These are phyloP conservation scores for Cylindrodendrum hubeiense DNA, from an alignment of 2,329 filamentous ascomycete species.

Conservation along the genomic window DNA sequence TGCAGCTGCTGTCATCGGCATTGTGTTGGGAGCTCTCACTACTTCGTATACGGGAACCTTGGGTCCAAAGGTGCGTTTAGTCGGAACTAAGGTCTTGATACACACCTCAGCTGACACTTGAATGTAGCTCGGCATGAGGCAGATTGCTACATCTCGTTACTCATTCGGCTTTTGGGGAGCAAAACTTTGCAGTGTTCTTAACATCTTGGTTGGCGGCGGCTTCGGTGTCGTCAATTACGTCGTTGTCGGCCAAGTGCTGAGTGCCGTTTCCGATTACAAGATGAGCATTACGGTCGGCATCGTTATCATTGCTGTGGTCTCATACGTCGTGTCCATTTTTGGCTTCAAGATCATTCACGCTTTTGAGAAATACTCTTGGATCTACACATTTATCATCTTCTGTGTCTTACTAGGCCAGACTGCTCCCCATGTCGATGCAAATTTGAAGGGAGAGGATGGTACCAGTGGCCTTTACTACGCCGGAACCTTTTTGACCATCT, in stretches of 20 bases:
- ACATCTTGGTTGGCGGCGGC: conserved; percentile 37
- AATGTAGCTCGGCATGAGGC: conserved; percentile 22
- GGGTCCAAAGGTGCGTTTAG: conserved; percentile 14
- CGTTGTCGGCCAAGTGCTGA: conserved; percentile 36
- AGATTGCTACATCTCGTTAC: conserved; percentile 31
- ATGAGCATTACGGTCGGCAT: conserved; percentile 38
- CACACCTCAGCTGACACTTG: background rate
- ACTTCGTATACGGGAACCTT: conserved; percentile 19
- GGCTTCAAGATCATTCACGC: conserved; percentile 38
- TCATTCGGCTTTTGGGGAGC: conserved; percentile 39
- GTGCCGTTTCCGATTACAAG: conserved; percentile 36
- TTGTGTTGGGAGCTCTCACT: conserved; percentile 6
- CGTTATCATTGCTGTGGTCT: conserved; percentile 33
- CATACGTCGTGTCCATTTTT: conserved; percentile 38
- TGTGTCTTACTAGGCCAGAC: conserved; percentile 36
- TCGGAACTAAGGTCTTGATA: background rate
- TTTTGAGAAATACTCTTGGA: conserved; percentile 39
- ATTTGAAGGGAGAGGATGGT: conserved; percentile 2
- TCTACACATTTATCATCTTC: conserved; percentile 33
- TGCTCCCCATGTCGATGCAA: conserved; percentile 24
- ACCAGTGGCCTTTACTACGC: conserved; percentile 16
- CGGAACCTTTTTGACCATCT: conserved; percentile 30
- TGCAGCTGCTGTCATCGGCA: conserved; percentile 4
- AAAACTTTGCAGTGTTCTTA: conserved; percentile 35
- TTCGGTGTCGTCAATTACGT: conserved; percentile 36